Base-by-base conservation (phyloP, 2,329 filamentous ascomycete species). In the Epichloe uncinata region DNA sequence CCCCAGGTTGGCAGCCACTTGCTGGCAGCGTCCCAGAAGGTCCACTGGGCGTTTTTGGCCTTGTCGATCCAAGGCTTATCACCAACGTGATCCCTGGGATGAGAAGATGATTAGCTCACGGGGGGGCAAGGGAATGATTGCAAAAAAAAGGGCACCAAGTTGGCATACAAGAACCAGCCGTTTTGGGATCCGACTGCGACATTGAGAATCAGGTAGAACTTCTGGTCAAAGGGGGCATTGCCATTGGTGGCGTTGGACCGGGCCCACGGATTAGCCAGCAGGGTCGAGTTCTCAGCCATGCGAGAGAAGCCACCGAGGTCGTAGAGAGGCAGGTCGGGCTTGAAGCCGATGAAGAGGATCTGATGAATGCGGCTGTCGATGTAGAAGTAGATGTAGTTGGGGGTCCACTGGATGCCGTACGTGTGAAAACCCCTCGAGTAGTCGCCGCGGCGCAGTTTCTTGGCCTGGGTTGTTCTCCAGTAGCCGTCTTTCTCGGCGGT, bases 371-470 rank as follows among this genome's bases (percentile, higher is more conserved):
- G 65, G 55, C 63, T 67, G 58, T 78, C 72, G 37, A 77, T 61
- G 57, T 73, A 78, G 26, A 72, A 75, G 63, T 73, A 77, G 18
- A 78, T 63, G 60, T 77, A 76, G 41, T 71, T 66, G 46, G 70
- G 64, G 2, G 65, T 68, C 75, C 75, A 78, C 55, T 77, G 72
- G 15, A 78, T 54, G 5, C 73, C 75, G 53, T 69, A 79, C 1
- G 71, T 78, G 59, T 77, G 72, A 56, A 70, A 77, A 2, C 54
- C 56, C 11, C 67, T 57, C 4, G 68, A 62, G 53, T 68, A 73
- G 49, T 70, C 64, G n/a, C 61, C 61, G 46, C 66, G 62, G 22
- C 63, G 60, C 36, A 68, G 53, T 40, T 57, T 58, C 37, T 64
- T 63, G 22, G 60, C 61, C 20, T 57, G 54, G 5, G 61, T 65